Percentiles rank a stretch among this genome's conserved stretches.
Evolutionary conservation across 441 rosid species (phyloP).

Genomic region (Croton laevigatus): DNA sequence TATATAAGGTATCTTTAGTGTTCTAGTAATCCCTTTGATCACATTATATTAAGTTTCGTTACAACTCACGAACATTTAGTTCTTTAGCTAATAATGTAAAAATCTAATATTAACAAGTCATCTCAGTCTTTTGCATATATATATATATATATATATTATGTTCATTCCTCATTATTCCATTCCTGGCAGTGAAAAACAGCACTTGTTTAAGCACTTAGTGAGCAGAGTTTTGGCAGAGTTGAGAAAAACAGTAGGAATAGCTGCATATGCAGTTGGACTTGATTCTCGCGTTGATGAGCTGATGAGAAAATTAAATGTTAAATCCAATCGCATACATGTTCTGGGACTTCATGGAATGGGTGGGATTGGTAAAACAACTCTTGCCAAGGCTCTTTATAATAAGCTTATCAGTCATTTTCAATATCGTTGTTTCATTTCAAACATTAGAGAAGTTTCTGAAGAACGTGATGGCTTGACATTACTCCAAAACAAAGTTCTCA

Average conservation of each 20-base stretch:
- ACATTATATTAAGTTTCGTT: too few species aligned
- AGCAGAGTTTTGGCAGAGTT: conserved; percentile 39
- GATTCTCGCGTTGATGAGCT: conserved; percentile 37
- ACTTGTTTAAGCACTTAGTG: conserved; percentile 34
- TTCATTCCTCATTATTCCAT: not conserved
- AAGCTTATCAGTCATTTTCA: conserved; percentile 16
- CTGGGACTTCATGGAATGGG: conserved; percentile 27
- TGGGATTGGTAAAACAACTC: conserved; percentile 27
- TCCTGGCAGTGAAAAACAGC: conserved; percentile 29
- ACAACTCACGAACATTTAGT: too few species aligned
- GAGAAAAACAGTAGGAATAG: conserved; percentile 39
- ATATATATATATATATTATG: too few species aligned
- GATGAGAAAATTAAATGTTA: conserved; percentile 25
- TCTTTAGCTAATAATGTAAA: too few species aligned
- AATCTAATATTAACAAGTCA: too few species aligned
- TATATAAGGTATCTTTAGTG: too few species aligned
- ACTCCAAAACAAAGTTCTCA: conserved; percentile 21
- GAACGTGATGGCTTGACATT: conserved; percentile 11
- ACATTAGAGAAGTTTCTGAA: conserved; percentile 6
- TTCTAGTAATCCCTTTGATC: too few species aligned
- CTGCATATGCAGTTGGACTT: conserved; percentile 47
- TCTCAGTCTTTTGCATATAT: too few species aligned
- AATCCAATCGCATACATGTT: conserved; percentile 14
- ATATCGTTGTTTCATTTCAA: conserved; percentile 15
- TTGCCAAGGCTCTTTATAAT: conserved; percentile 21